Base-by-base conservation (phyloP, 345 rosid species). In the Syzygium aqueum region DNA sequence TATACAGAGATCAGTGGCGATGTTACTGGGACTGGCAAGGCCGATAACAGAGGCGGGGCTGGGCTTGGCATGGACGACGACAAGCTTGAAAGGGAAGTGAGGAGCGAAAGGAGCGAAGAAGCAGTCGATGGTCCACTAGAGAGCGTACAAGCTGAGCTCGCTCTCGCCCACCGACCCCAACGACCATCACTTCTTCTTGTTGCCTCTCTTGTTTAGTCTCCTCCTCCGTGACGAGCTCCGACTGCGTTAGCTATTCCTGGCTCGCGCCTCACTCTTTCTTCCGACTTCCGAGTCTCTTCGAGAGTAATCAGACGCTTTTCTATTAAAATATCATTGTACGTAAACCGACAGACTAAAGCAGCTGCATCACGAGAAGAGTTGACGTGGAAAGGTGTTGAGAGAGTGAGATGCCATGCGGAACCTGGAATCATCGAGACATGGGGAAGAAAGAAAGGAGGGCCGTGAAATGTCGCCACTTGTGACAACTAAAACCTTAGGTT, bases 131-230 rank as follows among this genome's bases (percentile, higher is more conserved):
- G 93, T 88, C 90, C 95, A 93, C 84, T 92, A 91, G 85, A 92
- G 89, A n/a, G 96, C 95, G 56, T 89, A 88, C 88, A 87, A 85
- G 89, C 96, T 92, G 77, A 90, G 93, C n/a, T 84, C 85, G 80
- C 92, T 89, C 49, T 94, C 93, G 87, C 92, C 95, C 65, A 92
- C 92, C 95, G 59, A 92, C 78, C 17, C 92, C 96, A 83, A 92
- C 89, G 78, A 93, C 85, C 86, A 93, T 89, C 73, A 90, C 77
- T 85, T 90, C 90, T 65, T 92, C 89, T 65, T n/a, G 89, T 84
- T 53, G 49, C 80, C 80, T 73, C 80, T 37, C 80, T 9, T 33
- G 82, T 73, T 2, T 56, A 25, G 56, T 8, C 22, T 33, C 73
- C 30, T 52, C 73, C 46, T 50, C 51, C 86, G 59, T 85, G 73